Percentiles rank a stretch among this genome's conserved stretches.
phyloP scores from a whole-genome alignment of 768 basidiomycete species.

The Suillus placidus region DNA sequence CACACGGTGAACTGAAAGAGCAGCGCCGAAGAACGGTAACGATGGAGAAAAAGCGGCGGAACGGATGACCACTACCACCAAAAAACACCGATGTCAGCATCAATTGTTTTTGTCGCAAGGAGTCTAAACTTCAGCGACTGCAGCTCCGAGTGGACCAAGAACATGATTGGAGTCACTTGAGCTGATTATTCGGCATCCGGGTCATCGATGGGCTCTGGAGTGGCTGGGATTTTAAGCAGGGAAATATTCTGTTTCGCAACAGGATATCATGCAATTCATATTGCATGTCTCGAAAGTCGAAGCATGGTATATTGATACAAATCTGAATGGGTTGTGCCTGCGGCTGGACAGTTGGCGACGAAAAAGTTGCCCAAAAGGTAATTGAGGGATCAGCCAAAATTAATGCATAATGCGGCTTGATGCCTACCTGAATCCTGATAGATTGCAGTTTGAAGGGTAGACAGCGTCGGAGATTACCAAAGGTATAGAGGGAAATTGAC shows the following conservation, averaged over 20 bases:
- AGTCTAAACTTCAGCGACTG: not conserved
- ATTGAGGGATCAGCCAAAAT: not conserved
- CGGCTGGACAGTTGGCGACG: not conserved
- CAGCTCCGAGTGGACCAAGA: not conserved
- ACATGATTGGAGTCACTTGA: not conserved
- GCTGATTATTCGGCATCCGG: not conserved
- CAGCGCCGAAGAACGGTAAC: not conserved
- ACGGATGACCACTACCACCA: too few species aligned
- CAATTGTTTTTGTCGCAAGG: not conserved
- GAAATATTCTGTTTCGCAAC: not conserved
- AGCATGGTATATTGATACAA: not conserved
- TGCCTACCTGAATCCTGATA: not conserved
- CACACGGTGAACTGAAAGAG: too few species aligned
- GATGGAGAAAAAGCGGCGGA: not conserved
- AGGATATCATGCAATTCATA: not conserved
- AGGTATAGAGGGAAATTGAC: too few species aligned
- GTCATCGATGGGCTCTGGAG: not conserved
- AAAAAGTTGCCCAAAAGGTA: not conserved
- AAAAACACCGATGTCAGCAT: too few species aligned
- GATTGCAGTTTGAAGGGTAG: not conserved
- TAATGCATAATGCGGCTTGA: not conserved
- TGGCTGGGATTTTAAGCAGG: not conserved
- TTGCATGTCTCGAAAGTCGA: not conserved
- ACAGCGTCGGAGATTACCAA: not conserved
- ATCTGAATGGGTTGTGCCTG: not conserved